A percentile compares a stretch with the other conserved stretches of the same genome.
Conservation (phyloP, 768 basidiomycete species). For the Rhodosporidiobolus sp. region DNA sequence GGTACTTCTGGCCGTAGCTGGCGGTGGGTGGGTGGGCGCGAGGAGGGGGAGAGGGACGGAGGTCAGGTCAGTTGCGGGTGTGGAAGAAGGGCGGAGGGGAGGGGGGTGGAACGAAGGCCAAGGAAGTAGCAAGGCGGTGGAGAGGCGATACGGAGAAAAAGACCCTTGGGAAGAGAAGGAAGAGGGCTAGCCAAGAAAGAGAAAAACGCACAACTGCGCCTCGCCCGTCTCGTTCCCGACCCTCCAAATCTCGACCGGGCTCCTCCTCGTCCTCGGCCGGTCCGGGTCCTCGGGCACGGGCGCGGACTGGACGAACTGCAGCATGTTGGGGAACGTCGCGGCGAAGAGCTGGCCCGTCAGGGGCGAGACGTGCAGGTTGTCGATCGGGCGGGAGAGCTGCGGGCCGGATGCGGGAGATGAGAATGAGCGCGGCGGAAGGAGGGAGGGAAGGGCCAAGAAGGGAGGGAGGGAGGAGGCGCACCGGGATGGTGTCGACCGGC, state of each 20-base stretch:
- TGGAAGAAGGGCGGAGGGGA: too few species aligned
- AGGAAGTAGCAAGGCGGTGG: neutral
- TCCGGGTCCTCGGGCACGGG: neutral
- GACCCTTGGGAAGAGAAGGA: neutral
- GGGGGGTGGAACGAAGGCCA: too few species aligned
- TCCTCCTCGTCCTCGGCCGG: constrained; percentile 47
- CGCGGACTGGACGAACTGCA: constrained; percentile 44
- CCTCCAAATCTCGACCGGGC: constrained; percentile 50
- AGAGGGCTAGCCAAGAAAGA: neutral
- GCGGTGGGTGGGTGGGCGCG: neutral
- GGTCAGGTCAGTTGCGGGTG: too few species aligned
- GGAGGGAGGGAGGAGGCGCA: constrained; percentile 22
- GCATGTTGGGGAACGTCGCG: constrained; percentile 55
- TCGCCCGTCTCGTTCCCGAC: constrained; percentile 57
- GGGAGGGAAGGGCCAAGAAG: neutral
- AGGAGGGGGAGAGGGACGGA: neutral
- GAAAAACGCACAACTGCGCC: constrained; percentile 57
- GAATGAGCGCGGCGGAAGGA: neutral
- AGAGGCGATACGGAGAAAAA: neutral
- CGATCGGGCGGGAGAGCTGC: constrained; percentile 51
- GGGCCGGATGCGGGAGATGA: neutral
- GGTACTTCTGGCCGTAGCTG: constrained; percentile 37
- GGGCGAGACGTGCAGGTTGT: constrained; percentile 62
- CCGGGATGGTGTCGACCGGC: constrained; percentile 55
- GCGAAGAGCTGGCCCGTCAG: constrained; percentile 62